Evolutionary conservation across 345 rosid genomes (phyloP), one percentile per base, ranked within the genome.

Genomic region (Turritis glabra): DNA sequence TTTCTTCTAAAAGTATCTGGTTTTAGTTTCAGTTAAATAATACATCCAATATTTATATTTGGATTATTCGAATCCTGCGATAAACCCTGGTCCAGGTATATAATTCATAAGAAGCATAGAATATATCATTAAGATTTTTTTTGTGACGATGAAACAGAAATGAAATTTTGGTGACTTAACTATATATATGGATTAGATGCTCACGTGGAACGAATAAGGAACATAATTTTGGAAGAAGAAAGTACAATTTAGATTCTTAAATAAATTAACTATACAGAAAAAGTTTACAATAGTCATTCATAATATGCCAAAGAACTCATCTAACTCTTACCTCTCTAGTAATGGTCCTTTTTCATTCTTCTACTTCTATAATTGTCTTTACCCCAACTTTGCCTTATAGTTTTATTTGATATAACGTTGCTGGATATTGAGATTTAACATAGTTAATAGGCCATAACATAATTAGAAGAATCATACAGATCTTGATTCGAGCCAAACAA

Each of bases 191-290:
- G 73, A 66, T 74, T 57, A 50, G 67, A 75, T 67, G 67, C 67
- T 75, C 68, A 75, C 38, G 41, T 67, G 72, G 2, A 41, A 52
- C 43, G 79, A 76, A 69, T 76, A 26, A 53, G 50, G 47, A 70
- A 57, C 7, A 37, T 0, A 51, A 52, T 22, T 51, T 59, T 60
- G 54, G 37, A 67, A 67, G 68, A 58, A 10, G 19, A 22, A 64
- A 58, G 69, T 40, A 52, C 30, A 23, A 1, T 41, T 59, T 30
- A 38, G 26, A 69, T 60, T 61, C 54, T 76, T 26, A 11, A 25
- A 50, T 52, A 60, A 10, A 51, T 22, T 29, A 13, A 60, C 50
- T 68, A 52, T 51, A 68, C 27, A 2, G 32, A 13, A 10, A 65
- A 55, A 46, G 50, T 37, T 52, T 52, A 15, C 15, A 52, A n/a